Conservation (phyloP, 495 filamentous ascomycete species). For the Parmelia sp. region DNA sequence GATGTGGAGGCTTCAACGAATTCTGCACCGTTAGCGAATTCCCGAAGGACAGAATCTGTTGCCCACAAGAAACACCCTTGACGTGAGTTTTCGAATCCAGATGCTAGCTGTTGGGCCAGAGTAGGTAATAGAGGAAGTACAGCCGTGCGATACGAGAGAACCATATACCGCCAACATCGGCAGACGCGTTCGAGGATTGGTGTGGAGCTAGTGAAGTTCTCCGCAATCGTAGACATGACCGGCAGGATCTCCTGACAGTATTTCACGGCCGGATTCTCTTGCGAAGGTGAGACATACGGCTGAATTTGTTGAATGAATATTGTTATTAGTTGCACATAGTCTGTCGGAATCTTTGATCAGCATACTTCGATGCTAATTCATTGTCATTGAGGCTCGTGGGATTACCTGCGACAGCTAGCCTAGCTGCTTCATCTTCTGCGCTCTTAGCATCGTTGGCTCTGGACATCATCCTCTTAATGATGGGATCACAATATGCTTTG, state of each 20-base stretch:
- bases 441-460: constrained; percentile 80
- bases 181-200: constrained; percentile 92
- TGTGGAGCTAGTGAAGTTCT: constrained; percentile 73
- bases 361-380: not conserved
- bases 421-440: constrained; percentile 69
- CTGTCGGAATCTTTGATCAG: constrained; percentile 39
- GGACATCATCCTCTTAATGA: constrained; percentile 76
- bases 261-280: constrained; percentile 85
- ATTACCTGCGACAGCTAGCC: constrained; percentile 76
- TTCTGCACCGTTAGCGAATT: constrained; percentile 86
- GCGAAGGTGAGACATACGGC: constrained; percentile 63
- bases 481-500: constrained; percentile 89
- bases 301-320: constrained; percentile 76
- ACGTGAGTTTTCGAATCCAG: constrained; percentile 73
- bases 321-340: constrained; percentile 86
- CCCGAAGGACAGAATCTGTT: constrained; percentile 86
- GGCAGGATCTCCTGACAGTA: constrained; percentile 94
- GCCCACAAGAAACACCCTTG: constrained; percentile 98
- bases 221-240: constrained; percentile 71
- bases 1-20: constrained; percentile 76
- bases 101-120: constrained; percentile 79
- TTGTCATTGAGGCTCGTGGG: constrained; percentile 1
- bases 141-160: constrained; percentile 87
- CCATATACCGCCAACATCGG: constrained; percentile 91
- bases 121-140: constrained; percentile 77